Base-by-base conservation (phyloP, 2,329 filamentous ascomycete species). In the Sporothrix protearum region DNA sequence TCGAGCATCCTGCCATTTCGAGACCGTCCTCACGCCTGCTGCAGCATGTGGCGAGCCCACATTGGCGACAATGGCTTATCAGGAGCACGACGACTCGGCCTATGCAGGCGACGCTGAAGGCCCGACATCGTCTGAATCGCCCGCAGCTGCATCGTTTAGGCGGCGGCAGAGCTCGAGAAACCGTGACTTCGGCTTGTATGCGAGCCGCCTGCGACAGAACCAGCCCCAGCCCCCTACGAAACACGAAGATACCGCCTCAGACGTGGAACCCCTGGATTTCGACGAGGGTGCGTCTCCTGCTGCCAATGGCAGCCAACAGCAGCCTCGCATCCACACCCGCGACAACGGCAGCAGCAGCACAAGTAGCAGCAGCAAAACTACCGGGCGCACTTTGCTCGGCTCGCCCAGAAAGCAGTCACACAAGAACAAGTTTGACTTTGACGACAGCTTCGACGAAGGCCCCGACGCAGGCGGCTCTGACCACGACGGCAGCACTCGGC, bases 141-240 rank as follows among this genome's bases (percentile, higher is more conserved):
- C 68, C 19, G 22, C 71, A 10, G 55, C 68, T 45, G 69, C 68
- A 22, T 64, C 42, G 66, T 71, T 45, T 63, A 73, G 71, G 70
- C 76, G 74, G 73, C 74, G 75, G 45, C 73, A 72, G 51, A 75
- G 75, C 73, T 69, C 75, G 59, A 74, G 68, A 33, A 73, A 76
- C 71, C 76, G 75, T 70, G 76, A 75, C 66, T 74, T 75, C 66
- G 74, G 74, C 71, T 74, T 76, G 55, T 75, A 75, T 72, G 75
- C 77, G 53, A 74, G 66, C 72, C 76, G 74, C 45, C 72, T 76
- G 74, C 76, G 76, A 74, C 76, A 75, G 36, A 72, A 69, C 33
- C 45, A 75, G 72, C 76, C 77, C 33, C 45, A 75, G 72, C 76
- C 77, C 76, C 75, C 76, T 77, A 75, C 75, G 77, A 77, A 78